Conservation (phyloP, 208 protist species). For the Leishmania turanica region DNA sequence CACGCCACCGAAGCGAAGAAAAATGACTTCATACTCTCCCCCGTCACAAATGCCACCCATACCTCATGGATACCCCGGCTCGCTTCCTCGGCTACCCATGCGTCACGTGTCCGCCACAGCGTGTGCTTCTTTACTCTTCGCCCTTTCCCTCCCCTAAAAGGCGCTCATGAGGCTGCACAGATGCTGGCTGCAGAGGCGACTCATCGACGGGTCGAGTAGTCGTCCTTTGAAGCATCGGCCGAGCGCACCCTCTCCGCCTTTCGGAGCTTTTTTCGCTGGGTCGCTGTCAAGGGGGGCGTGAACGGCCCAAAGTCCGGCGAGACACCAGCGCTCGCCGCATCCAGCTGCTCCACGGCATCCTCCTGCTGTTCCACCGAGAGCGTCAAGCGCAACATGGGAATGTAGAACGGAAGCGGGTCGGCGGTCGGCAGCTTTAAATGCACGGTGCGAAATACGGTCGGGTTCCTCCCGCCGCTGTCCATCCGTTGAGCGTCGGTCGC, state of each 20-base stretch:
- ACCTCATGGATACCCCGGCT: not conserved
- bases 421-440: slow-evolving; percentile 23
- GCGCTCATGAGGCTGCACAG: not conserved
- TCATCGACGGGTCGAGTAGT: not conserved
- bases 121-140: not conserved
- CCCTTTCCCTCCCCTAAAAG: not conserved
- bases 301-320: slow-evolving; percentile 5
- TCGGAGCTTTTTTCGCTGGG: slow-evolving; percentile 34
- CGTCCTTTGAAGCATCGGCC: slow-evolving; percentile 12
- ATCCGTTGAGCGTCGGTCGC: not conserved
- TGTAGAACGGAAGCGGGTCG: slow-evolving; percentile 40
- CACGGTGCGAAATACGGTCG: slow-evolving; percentile 42
- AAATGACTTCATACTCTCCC: not conserved
- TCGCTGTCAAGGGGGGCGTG: slow-evolving; percentile 29
- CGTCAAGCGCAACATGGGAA: slow-evolving; percentile 30
- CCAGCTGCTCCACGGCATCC: slow-evolving; percentile 10
- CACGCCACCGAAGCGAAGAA: not conserved
- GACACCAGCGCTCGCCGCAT: not conserved
- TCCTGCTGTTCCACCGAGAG: slow-evolving; percentile 25
- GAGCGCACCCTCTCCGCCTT: slow-evolving; percentile 3
- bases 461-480: slow-evolving; percentile 20
- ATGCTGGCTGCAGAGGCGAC: not conserved
- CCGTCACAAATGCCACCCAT: not conserved
- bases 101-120: not conserved
- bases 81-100: not conserved